Evolutionary conservation across 148 eudicot genomes (phyloP).

Genomic region (Selenicereus undatus): DNA sequence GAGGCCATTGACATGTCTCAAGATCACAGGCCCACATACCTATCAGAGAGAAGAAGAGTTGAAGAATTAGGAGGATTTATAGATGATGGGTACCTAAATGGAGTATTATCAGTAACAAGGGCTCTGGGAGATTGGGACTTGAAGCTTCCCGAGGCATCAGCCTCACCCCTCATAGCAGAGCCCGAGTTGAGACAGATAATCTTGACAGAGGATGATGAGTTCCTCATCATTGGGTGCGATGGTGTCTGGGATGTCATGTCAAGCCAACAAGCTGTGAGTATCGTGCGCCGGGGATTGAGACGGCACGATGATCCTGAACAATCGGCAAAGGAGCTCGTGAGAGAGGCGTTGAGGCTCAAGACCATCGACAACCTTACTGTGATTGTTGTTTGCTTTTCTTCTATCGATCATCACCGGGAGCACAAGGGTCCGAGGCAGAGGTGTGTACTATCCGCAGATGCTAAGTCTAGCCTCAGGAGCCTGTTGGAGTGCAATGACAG

Average conservation of each 20-base stretch:
- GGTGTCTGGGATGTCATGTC: constrained; percentile 89
- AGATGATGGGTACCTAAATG: constrained; percentile 77
- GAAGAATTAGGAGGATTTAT: constrained; percentile 65
- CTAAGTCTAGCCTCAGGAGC: constrained; percentile 51
- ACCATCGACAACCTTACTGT: constrained; percentile 76
- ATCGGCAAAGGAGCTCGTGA: constrained; percentile 65
- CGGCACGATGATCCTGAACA: constrained; percentile 69
- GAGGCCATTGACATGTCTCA: constrained; percentile 79
- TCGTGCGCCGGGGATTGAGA: constrained; percentile 64
- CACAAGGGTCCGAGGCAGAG: constrained; percentile 39
- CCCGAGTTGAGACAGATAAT: constrained; percentile 57
- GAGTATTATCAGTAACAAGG: constrained; percentile 65
- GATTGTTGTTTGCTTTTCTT: constrained; percentile 56
- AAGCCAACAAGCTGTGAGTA: constrained; percentile 73
- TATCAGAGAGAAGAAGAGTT: constrained; percentile 50
- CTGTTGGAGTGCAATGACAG: constrained; percentile 36
- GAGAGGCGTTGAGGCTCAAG: constrained; percentile 65
- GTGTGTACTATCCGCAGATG: constrained; percentile 62
- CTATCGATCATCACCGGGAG: constrained; percentile 35
- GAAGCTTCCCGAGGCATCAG: constrained; percentile 59
- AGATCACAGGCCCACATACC: constrained; percentile 66
- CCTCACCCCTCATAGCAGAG: constrained; percentile 72
- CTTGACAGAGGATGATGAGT: constrained; percentile 78
- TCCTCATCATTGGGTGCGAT: constrained; percentile 80
- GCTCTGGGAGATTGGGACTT: constrained; percentile 90